These are phyloP conservation scores for Xanthoparmelia taractica DNA, from an alignment of 495 filamentous ascomycete genomes.

Conservation along the genomic window DNA sequence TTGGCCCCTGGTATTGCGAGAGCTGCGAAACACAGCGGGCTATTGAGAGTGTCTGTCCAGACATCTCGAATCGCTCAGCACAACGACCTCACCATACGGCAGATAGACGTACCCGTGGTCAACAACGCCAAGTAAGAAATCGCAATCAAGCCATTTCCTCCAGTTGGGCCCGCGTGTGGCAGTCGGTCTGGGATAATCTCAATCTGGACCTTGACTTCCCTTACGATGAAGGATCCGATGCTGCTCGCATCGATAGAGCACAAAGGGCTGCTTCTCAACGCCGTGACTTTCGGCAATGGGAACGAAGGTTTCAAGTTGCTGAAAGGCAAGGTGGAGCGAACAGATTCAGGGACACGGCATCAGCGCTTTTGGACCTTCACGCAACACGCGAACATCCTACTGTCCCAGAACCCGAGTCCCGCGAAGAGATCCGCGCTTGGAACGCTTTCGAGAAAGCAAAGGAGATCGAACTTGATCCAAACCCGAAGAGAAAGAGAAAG, in stretches of 20 bases:
- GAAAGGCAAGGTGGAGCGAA: constrained; percentile 60
- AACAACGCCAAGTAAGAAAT: constrained; percentile 38
- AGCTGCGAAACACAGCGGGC: constrained; percentile 55
- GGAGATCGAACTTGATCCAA: constrained; percentile 51
- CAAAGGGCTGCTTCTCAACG: constrained; percentile 52
- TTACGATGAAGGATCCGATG: constrained; percentile 62
- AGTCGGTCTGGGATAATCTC: constrained; percentile 55
- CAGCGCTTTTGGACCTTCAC: constrained; percentile 42
- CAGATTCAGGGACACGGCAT: constrained; percentile 57
- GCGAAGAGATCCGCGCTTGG: constrained; percentile 80
- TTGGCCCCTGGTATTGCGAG: constrained; percentile 77
- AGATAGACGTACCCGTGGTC: constrained; percentile 44
- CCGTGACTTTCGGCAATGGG: constrained; percentile 65
- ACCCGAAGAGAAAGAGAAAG: constrained; percentile 62
- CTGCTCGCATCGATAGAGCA: constrained; percentile 40
- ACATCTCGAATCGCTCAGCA: constrained; percentile 26
- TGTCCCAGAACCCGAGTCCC: constrained; percentile 55
- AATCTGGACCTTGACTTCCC: constrained; percentile 84
- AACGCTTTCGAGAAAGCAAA: constrained; percentile 78
- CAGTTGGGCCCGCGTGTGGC: constrained; percentile 62
- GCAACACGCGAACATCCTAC: constrained; percentile 38
- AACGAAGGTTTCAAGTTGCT: constrained; percentile 72
- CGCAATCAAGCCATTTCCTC: constrained; percentile 41
- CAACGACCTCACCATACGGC: constrained; percentile 35
- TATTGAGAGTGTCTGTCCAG: constrained; percentile 29